A percentile compares a stretch with the other conserved stretches of the same genome.
Evolutionary conservation across 495 filamentous ascomycete genomes (phyloP).

Genomic region (Daldinia vernicosa): DNA sequence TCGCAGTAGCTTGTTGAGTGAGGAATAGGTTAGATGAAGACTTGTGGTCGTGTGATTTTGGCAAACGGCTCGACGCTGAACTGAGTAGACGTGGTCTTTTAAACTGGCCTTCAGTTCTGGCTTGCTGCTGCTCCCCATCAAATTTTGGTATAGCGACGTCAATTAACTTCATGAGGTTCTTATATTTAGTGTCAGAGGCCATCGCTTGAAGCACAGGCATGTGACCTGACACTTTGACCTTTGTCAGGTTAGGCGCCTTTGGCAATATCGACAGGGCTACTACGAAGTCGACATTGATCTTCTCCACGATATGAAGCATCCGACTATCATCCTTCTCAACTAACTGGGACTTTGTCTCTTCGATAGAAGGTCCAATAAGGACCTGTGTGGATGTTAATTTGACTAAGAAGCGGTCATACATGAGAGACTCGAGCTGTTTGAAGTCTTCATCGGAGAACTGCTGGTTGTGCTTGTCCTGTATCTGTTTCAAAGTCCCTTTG

Average conservation of each 20-base stretch:
- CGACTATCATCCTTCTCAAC: constrained; percentile 71
- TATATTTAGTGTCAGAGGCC: constrained; percentile 94
- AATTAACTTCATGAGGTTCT: constrained; percentile 92
- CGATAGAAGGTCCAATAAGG: constrained; percentile 92
- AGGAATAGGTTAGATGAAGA: constrained; percentile 56
- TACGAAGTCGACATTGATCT: constrained; percentile 95
- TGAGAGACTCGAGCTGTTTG: constrained; percentile 82
- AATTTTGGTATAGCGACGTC: constrained; percentile 94
- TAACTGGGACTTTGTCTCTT: constrained; percentile 87
- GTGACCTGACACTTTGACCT: constrained; percentile 88
- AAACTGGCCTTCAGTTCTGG: constrained; percentile 53
- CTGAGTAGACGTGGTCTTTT: constrained; percentile 64
- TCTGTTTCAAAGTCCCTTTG: constrained; percentile 82
- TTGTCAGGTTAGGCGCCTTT: constrained; percentile 91
- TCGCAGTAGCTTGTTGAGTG: constrained; percentile 73
- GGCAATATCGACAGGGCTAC: constrained; percentile 93
- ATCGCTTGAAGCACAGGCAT: constrained; percentile 91
- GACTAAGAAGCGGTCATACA: constrained; percentile 95
- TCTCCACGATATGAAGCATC: constrained; percentile 89
- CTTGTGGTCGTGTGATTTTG: constrained; percentile 42
- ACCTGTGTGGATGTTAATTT: constrained; percentile 94
- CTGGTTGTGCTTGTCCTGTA: constrained; percentile 89
- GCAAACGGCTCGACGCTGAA: constrained; percentile 49
- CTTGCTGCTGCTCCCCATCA: constrained; percentile 58
- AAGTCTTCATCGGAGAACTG: constrained; percentile 90